Evolutionary conservation across 305 asterid genomes (phyloP), one percentile per base, ranked within the genome.

Genomic region (Rubia balearica): DNA sequence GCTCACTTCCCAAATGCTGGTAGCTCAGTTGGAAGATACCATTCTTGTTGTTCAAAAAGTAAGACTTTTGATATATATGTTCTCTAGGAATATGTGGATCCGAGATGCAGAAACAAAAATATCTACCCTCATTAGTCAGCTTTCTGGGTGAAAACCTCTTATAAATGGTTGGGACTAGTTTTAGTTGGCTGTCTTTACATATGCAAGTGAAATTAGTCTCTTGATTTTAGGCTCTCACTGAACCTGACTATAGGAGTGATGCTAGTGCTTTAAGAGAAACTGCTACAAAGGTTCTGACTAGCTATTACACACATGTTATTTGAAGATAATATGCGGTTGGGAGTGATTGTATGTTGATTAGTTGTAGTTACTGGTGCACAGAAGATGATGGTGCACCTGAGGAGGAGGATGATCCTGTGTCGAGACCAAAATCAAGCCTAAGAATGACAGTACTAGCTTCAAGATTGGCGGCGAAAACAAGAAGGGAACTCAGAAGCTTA

Each of bases 161-260:
- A 41, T 73, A n/a, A n/a, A 40, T 56, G 70, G 74, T 42, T 61
- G 75, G 55, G 53, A 48, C 40, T 21, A 59, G 53, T 8, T 45
- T 48, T 11, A 3, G 38, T 9, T 69, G 19, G 74, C 30, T 63
- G 21, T 30, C 63, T 61, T 65, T 59, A 67, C 67, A 7, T 56
- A 49, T 56, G 33, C 60, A 17, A 71, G 41, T 74, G 56, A 71
- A 71, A 59, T 74, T 42, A 73, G 22, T 46, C 77, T 80, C 72
- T 49, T 78, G 74, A 73, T 48, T 66, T 60, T 79, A 94, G 99
- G 99, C 80, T 76, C 81, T 94, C 81, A 91, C 98, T 14, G 99
- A 94, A 83, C 99, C 99, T 73, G 94, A 91, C 78, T 82, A 86
- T 73, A 97, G 98, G 78, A 94, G 99, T 75, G 99, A 91, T 83